phyloP scores from a whole-genome alignment of 1,284 basidiomycete genomes.

The Tilletia indica region DNA sequence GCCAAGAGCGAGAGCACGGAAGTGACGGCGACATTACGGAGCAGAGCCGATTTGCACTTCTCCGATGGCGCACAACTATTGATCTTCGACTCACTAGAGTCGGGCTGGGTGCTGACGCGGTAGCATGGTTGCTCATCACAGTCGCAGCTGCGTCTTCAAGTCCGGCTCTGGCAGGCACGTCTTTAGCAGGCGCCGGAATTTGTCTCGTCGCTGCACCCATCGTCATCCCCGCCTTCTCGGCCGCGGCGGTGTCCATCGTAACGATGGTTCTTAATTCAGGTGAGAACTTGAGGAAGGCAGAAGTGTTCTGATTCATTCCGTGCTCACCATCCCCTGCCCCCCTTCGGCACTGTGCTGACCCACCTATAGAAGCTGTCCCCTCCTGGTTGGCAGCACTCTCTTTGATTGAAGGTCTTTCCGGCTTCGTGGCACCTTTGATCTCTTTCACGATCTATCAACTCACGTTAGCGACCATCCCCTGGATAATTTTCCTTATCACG shows the following conservation, averaged over 20 bases:
- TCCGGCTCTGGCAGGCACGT: not conserved
- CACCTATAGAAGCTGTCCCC: not conserved
- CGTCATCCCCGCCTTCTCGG: not conserved
- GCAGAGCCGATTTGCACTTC: not conserved
- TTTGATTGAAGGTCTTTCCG: not conserved
- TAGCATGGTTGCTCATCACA: not conserved
- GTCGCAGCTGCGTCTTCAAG: not conserved
- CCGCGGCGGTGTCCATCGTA: not conserved
- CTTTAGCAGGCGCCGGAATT: not conserved
- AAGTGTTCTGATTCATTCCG: not conserved
- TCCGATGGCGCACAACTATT: not conserved
- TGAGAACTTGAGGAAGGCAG: not conserved
- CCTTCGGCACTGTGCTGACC: not conserved
- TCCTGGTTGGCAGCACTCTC: not conserved
- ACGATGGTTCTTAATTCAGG: not conserved
- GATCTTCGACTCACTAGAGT: not conserved
- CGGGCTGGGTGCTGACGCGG: not conserved
- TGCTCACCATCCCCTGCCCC: too few relatives aligned
- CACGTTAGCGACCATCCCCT: conserved; percentile 3
- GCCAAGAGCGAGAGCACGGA: not conserved
- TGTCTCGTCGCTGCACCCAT: not conserved
- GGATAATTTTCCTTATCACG: not conserved
- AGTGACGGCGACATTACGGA: not conserved
- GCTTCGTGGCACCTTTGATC: conserved; percentile 1
- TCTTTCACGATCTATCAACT: conserved; percentile 1